These are phyloP conservation scores for Picochlorum sp. DNA, from an alignment of 139 green algal species.

Conservation along the genomic window DNA sequence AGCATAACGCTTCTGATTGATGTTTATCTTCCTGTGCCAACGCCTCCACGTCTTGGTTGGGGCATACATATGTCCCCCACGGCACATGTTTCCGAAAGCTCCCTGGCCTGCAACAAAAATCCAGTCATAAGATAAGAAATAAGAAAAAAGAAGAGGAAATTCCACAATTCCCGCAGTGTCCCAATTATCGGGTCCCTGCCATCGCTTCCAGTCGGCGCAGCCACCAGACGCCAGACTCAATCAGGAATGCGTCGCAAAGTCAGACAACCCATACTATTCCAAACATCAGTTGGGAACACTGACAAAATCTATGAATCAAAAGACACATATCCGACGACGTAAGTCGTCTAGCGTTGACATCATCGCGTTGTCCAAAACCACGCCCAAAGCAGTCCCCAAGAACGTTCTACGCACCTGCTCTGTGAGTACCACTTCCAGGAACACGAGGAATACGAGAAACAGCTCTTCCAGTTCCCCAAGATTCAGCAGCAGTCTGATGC, in stretches of 20 bases:
- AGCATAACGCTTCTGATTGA: conserved; percentile 91
- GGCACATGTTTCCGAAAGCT: conserved; percentile 99
- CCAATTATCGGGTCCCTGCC: too few species aligned
- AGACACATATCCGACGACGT: too few species aligned
- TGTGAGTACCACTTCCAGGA: conserved; percentile 89
- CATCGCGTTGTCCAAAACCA: neutral
- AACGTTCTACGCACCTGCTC: conserved; percentile 41
- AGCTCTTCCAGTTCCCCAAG: conserved; percentile 96
- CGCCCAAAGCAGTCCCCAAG: neutral
- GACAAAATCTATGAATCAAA: neutral
- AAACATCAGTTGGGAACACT: neutral
- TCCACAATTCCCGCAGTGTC: too few species aligned
- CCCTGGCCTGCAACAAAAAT: conserved; percentile 75
- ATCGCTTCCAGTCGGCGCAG: neutral
- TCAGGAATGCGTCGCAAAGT: neutral
- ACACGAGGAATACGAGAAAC: conserved; percentile 99
- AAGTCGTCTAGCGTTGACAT: too few species aligned
- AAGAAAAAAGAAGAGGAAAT: too few species aligned
- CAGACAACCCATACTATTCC: neutral
- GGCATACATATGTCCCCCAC: conserved; percentile 96
- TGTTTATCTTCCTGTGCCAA: conserved; percentile 98
- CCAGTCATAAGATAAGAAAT: neutral
- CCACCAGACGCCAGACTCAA: neutral
- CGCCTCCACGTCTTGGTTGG: conserved; percentile 94
- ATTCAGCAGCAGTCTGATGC: conserved; percentile 96